A percentile compares a stretch with the other conserved stretches of the same genome.
Conservation (phyloP, 2,329 filamentous ascomycete genomes). For the Aspergillus sp. region DNA sequence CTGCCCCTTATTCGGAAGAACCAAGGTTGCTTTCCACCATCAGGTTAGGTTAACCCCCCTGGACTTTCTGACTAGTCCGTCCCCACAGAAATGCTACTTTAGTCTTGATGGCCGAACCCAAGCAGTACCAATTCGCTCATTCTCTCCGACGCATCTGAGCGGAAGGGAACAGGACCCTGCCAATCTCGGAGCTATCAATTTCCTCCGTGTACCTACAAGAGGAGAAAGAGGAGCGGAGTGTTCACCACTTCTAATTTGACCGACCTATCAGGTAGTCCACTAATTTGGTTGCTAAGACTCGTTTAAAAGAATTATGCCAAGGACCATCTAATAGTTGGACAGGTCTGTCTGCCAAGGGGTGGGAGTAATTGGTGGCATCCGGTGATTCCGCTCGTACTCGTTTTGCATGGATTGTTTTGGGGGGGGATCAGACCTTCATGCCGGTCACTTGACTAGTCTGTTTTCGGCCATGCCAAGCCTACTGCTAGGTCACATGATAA, state of each 20-base stretch:
- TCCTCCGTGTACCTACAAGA: not conserved
- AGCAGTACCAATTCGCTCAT: not conserved
- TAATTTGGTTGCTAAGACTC: no score
- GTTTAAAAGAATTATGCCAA: no score
- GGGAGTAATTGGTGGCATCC: not conserved
- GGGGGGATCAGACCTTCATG: not conserved
- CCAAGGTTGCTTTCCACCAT: not conserved
- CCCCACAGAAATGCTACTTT: not conserved
- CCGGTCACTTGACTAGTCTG: not conserved
- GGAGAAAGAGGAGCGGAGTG: not conserved
- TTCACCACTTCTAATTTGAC: not conserved
- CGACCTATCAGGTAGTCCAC: not conserved
- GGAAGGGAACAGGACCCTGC: not conserved
- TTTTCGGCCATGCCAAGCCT: not conserved
- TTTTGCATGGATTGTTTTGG: not conserved
- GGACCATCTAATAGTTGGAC: no score
- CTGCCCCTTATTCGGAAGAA: not conserved
- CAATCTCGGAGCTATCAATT: constrained; percentile 2
- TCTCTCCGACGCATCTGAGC: not conserved
- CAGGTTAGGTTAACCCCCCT: no score
- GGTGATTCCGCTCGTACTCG: not conserved
- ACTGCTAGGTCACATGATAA: not conserved
- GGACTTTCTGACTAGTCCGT: not conserved
- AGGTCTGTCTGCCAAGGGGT: not conserved
- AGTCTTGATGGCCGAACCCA: not conserved